Base-by-base conservation (phyloP, 805 yeast species). In the Pichia kluyveri region DNA sequence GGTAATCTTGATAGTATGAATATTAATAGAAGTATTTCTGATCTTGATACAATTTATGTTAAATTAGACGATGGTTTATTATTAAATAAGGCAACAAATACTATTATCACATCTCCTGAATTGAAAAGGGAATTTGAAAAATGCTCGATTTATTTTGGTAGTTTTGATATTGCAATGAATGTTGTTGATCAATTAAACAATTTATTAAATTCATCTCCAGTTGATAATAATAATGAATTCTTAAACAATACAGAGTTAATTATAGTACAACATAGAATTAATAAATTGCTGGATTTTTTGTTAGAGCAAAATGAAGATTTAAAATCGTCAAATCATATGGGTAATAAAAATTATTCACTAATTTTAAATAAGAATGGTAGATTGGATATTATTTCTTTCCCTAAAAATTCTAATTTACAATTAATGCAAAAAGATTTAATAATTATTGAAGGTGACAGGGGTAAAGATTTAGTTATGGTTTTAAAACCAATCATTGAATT, bases 381-480 rank as follows among this genome's bases (percentile, higher is more conserved):
- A 60, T 69, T 82, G 55, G 95, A 86, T 61, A 72, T 85, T 31
- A 69, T 83, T 39, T 80, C 87, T 2, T 76, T 80, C 34, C 85
- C 88, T 4, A 73, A 75, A 50, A 77, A 76, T 56, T 76, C 88
- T 14, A 83, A 83, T 56, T 68, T 85, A 44, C 65, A 65, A 44
- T 67, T 85, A 51, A 73, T 71, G 51, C 70, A 76, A 41, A 71
- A 77, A 48, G 93, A 86, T 63, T 70, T 85, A 58, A 85, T 84
- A 10, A 79, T 85, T 18, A 83, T 83, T 48, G 93, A 86, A 65
- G 95, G 93, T 47, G 95, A 86, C 61, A 71, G 93, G 52, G 95
- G 95, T 30, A 83, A 83, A 57, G 95, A 86, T 62, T 63, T 86
- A 53, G 91, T 82, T 10, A 76, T 80, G 76, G 79, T 85, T 41